Evolutionary conservation across 495 filamentous ascomycete species (phyloP).

Genomic region (Penicillium coprophilum): DNA sequence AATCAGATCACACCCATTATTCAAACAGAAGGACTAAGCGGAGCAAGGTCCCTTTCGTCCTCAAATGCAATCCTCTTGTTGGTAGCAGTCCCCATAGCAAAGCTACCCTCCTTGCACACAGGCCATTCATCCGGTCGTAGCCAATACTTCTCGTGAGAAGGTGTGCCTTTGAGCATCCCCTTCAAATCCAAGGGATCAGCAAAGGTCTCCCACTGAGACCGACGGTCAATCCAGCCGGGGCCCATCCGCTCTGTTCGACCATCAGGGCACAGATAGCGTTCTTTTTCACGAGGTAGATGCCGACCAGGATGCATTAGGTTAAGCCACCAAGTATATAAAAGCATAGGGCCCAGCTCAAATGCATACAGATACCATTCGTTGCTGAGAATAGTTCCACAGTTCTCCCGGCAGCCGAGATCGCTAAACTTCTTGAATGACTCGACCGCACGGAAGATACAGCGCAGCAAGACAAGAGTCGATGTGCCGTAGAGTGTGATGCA

Average conservation of each 20-base stretch:
- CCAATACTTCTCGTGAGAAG: slow-evolving; percentile 38
- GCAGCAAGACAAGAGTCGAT: slow-evolving; percentile 35
- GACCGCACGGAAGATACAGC: slow-evolving; percentile 41
- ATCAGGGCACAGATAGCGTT: slow-evolving; percentile 34
- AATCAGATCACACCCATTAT: not conserved
- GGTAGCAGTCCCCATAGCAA: slow-evolving; percentile 32
- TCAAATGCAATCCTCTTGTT: slow-evolving; percentile 6
- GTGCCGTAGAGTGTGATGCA: slow-evolving; percentile 44
- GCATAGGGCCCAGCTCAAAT: slow-evolving; percentile 41
- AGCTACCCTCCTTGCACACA: slow-evolving; percentile 33
- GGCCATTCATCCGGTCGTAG: slow-evolving; percentile 28
- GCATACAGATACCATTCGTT: slow-evolving; percentile 44
- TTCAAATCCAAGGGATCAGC: slow-evolving; percentile 37
- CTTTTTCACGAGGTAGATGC: slow-evolving; percentile 32
- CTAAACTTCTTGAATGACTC: slow-evolving; percentile 32
- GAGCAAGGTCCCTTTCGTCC: not conserved
- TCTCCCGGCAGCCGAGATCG: slow-evolving; percentile 20
- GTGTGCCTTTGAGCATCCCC: slow-evolving; percentile 27
- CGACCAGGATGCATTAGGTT: slow-evolving; percentile 39
- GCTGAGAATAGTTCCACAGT: slow-evolving; percentile 31
- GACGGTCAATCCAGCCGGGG: slow-evolving; percentile 40
- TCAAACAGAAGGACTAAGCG: not conserved
- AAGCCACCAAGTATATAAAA: slow-evolving; percentile 41
- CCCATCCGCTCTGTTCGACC: slow-evolving; percentile 37
- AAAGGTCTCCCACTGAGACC: slow-evolving; percentile 32